These are phyloP conservation scores for Durotheca rogersii DNA, from an alignment of 495 filamentous ascomycete genomes.

Conservation along the genomic window DNA sequence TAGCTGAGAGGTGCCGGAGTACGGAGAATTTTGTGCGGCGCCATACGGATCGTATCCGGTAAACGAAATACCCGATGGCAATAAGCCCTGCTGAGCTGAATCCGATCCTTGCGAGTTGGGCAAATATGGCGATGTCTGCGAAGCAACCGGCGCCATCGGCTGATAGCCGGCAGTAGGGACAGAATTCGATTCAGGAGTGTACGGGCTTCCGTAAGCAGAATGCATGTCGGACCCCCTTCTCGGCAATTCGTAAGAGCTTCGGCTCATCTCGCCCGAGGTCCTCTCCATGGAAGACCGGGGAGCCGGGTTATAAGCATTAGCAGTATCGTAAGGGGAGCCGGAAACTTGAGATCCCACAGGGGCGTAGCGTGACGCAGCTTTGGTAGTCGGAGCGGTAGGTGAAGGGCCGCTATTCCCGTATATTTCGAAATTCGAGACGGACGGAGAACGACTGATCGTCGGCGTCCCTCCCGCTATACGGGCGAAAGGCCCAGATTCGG, in stretches of 20 bases:
- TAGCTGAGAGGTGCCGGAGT: slow-evolving; percentile 6
- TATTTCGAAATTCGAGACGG: slow-evolving; percentile 73
- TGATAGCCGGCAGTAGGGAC: slow-evolving; percentile 34
- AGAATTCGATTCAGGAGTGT: slow-evolving; percentile 32
- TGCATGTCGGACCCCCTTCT: slow-evolving; percentile 48
- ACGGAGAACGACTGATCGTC: slow-evolving; percentile 77
- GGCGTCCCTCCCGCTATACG: slow-evolving; percentile 76
- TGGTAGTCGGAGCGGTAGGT: slow-evolving; percentile 36
- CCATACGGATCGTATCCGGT: slow-evolving; percentile 33
- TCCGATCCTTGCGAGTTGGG: slow-evolving; percentile 26
- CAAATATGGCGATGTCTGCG: slow-evolving; percentile 29
- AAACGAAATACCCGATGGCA: slow-evolving; percentile 24
- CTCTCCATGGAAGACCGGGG: slow-evolving; percentile 46
- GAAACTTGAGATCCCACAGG: slow-evolving; percentile 34
- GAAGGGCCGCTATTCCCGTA: slow-evolving; percentile 41
- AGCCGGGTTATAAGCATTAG: slow-evolving; percentile 41
- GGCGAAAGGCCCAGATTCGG: slow-evolving; percentile 75
- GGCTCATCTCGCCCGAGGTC: slow-evolving; percentile 44
- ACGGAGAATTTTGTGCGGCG: slow-evolving; percentile 19
- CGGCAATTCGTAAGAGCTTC: slow-evolving; percentile 46
- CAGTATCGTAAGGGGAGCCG: slow-evolving; percentile 40
- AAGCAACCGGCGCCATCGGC: slow-evolving; percentile 24
- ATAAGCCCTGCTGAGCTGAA: slow-evolving; percentile 13
- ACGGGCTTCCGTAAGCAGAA: slow-evolving; percentile 34
- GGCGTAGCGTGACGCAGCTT: slow-evolving; percentile 33